Conservation (phyloP, 1,284 basidiomycete species). For the Cutaneotrichosporon sp. region DNA sequence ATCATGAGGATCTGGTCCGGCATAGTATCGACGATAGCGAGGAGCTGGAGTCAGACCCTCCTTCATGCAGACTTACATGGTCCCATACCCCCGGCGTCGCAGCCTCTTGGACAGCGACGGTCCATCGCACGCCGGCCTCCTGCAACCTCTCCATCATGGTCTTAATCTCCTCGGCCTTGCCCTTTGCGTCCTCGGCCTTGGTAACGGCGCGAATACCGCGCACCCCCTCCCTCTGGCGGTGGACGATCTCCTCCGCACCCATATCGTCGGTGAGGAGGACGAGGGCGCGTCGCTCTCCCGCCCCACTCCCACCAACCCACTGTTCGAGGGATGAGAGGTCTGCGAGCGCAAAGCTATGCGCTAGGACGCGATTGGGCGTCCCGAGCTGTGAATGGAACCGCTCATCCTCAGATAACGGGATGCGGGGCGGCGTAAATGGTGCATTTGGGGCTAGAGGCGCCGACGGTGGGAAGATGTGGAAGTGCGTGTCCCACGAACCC, state of each 20-base stretch:
- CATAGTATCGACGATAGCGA: not conserved
- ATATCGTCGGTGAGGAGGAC: not conserved
- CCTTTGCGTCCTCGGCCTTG: too few relatives aligned
- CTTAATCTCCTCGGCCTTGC: not conserved
- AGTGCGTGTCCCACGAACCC: slow-evolving; percentile 20
- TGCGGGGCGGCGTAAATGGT: slow-evolving; percentile 9
- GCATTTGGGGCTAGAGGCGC: not conserved
- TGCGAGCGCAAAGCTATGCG: slow-evolving; percentile 14
- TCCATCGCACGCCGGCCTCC: slow-evolving; percentile 15
- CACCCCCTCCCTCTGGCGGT: slow-evolving; percentile 10
- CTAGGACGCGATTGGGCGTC: slow-evolving; percentile 13
- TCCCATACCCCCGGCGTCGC: slow-evolving; percentile 7
- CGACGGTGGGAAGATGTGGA: slow-evolving; percentile 20
- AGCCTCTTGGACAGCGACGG: slow-evolving; percentile 15
- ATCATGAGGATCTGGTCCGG: slow-evolving; percentile 15
- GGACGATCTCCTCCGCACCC: not conserved
- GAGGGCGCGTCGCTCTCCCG: slow-evolving; percentile 6
- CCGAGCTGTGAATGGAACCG: slow-evolving; percentile 12
- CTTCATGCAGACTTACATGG: not conserved
- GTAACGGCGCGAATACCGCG: slow-evolving; percentile 11
- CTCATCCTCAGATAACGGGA: not conserved
- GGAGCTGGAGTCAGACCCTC: slow-evolving; percentile 3
- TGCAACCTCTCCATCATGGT: not conserved
- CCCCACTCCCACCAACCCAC: not conserved
- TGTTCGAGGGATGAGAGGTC: slow-evolving; percentile 1